phyloP scores from a whole-genome alignment of 2,329 filamentous ascomycete species.

The Botryotinia convoluta region DNA sequence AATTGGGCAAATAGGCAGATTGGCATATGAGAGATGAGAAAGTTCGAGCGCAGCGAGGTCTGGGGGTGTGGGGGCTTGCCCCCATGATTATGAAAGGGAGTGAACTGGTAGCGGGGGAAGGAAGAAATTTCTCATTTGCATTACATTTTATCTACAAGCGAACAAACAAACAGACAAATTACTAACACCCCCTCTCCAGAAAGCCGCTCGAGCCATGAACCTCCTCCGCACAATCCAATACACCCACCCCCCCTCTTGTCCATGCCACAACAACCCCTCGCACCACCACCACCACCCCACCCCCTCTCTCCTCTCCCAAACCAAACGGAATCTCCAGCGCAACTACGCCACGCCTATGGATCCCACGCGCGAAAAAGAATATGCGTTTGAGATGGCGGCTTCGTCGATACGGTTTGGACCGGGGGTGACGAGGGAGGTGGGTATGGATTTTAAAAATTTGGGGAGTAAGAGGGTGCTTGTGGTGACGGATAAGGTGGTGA shows the following conservation, averaged over 20 bases:
- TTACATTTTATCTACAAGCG: not conserved
- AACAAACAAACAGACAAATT: too few species aligned
- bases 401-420: constrained; percentile 85
- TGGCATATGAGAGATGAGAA: not conserved
- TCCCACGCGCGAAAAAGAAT: constrained; percentile 76
- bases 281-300: constrained; percentile 62
- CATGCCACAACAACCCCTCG: constrained; percentile 86
- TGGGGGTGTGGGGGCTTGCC: not conserved
- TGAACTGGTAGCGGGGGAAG: not conserved
- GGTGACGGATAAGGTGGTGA: constrained; percentile 82
- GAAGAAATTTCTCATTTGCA: not conserved
- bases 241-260: constrained; percentile 81
- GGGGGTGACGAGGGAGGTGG: constrained; percentile 90
- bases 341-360: constrained; percentile 75
- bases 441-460: constrained; percentile 96
- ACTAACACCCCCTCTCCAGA: constrained; percentile 38
- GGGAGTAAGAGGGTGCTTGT: constrained; percentile 84
- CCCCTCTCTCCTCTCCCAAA: constrained; percentile 41
- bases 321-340: constrained; percentile 47
- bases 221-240: constrained; percentile 88
- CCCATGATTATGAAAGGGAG: not conserved
- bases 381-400: constrained; percentile 98
- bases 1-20: not conserved
- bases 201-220: constrained; percentile 63
- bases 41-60: not conserved